These are phyloP conservation scores for Phytophthora ohioensis DNA, from an alignment of 352 stramenopile species.

Conservation along the genomic window DNA sequence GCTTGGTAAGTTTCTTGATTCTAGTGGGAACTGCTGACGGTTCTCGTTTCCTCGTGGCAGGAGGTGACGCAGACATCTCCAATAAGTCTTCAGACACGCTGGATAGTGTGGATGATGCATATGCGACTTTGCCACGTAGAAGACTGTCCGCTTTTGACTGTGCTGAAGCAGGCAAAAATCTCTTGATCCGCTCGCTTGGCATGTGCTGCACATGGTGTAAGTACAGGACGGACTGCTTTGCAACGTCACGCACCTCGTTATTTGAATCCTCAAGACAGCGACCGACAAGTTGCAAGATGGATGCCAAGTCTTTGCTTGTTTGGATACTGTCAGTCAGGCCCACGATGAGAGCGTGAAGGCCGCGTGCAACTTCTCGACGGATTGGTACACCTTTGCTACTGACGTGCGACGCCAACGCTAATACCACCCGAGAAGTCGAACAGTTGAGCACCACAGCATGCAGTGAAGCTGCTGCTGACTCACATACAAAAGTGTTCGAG, in stretches of 20 bases:
- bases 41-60: constrained; percentile 22
- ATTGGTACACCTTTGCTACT: constrained; percentile 61
- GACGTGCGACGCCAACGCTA: constrained; percentile 50
- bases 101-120: constrained; percentile 20
- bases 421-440: constrained; percentile 56
- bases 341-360: constrained; percentile 60
- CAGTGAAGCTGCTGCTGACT: constrained; percentile 59
- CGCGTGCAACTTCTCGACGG: constrained; percentile 66
- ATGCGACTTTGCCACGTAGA: constrained; percentile 38
- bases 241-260: constrained; percentile 76
- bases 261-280: constrained; percentile 79
- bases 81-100: constrained; percentile 2
- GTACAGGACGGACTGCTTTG: constrained; percentile 71
- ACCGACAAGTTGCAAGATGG: constrained; percentile 57
- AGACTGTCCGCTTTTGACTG: constrained; percentile 64
- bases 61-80: not conserved
- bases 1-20: constrained; percentile 23
- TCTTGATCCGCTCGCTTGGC: constrained; percentile 60
- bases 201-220: constrained; percentile 52
- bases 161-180: constrained; percentile 50
- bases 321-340: constrained; percentile 45
- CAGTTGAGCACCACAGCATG: constrained; percentile 64
- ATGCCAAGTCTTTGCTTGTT: constrained; percentile 49
- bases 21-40: not conserved
- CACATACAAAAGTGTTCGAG: constrained; percentile 81